Conservation (phyloP, 2,329 filamentous ascomycete genomes). For the Exophiala sp. region DNA sequence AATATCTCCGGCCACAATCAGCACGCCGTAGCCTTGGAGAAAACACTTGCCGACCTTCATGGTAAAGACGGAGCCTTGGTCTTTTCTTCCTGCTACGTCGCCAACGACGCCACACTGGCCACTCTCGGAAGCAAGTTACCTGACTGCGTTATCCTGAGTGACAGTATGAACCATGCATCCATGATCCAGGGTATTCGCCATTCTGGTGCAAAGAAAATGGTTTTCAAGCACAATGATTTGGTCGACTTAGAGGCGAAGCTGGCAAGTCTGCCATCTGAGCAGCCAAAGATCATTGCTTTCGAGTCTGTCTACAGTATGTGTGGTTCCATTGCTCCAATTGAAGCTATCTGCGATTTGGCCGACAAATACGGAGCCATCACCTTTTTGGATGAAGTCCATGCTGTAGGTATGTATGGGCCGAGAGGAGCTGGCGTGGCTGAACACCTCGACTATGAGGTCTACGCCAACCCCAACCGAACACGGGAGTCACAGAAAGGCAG, state of each 20-base stretch:
- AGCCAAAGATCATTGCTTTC: slow-evolving; percentile 97
- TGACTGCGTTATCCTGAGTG: slow-evolving; percentile 94
- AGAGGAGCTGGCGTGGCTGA: slow-evolving; percentile 94
- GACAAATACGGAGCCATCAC: slow-evolving; percentile 98
- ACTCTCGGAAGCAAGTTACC: slow-evolving; percentile 96
- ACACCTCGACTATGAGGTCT: slow-evolving; percentile 90
- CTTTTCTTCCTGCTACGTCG: slow-evolving; percentile 97
- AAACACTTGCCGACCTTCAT: slow-evolving; percentile 79
- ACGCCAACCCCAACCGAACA: slow-evolving; percentile 65
- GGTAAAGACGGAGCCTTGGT: slow-evolving; percentile 89
- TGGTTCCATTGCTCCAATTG: slow-evolving; percentile 92
- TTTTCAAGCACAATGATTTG: slow-evolving; percentile 99
- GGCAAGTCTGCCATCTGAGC: slow-evolving; percentile 75
- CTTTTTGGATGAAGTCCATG: slow-evolving; percentile 97
- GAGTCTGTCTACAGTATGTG: slow-evolving; percentile 99
- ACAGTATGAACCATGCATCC: slow-evolving; percentile 94
- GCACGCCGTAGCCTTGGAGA: slow-evolving; percentile 83
- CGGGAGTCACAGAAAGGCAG: slow-evolving; percentile 59
- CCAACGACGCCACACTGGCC: slow-evolving; percentile 93
- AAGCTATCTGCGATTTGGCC: slow-evolving; percentile 90
- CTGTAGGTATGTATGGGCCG: slow-evolving; percentile 98
- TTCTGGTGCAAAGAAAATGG: slow-evolving; percentile 93
- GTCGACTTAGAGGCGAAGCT: slow-evolving; percentile 88
- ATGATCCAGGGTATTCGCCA: slow-evolving; percentile 99
- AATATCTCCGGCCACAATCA: slow-evolving; percentile 98